Conservation (phyloP, 2,329 filamentous ascomycete genomes). For the Talaromyces funiculosus region DNA sequence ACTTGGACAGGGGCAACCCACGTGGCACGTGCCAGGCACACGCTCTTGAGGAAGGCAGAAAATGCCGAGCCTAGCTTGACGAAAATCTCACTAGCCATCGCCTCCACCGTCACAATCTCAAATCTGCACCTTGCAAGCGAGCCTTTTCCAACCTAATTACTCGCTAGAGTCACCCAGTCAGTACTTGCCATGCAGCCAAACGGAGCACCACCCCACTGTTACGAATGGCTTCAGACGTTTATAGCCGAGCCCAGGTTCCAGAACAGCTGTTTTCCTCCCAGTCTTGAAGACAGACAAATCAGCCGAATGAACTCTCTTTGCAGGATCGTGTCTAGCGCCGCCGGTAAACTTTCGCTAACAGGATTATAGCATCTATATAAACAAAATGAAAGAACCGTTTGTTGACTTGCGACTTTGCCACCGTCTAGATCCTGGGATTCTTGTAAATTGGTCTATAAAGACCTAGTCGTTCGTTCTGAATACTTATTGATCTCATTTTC, state of each 20-base stretch:
- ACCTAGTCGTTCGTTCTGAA: neutral
- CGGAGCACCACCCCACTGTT: neutral
- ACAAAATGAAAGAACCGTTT: neutral
- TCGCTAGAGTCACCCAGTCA: neutral
- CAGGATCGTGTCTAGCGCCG: neutral
- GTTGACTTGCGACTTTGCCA: neutral
- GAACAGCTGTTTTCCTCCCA: neutral
- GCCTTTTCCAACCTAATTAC: neutral
- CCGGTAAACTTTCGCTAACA: neutral
- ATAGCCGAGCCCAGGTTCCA: neutral
- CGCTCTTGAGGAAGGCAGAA: neutral
- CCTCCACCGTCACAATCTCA: neutral
- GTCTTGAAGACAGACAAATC: neutral
- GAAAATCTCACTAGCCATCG: neutral
- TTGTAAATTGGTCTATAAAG: slow-evolving; percentile 1
- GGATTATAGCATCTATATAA: neutral
- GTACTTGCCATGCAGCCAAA: neutral
- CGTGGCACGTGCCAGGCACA: neutral
- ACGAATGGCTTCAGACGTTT: neutral
- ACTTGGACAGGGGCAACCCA: neutral
- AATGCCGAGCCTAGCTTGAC: neutral
- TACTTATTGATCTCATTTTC: neutral
- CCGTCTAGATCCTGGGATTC: neutral
- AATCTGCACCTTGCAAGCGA: neutral
- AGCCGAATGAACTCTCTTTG: neutral